Percentiles rank a stretch among this genome's conserved stretches.
These are phyloP conservation scores for Rugonectria rugulosa DNA, from an alignment of 2,329 filamentous ascomycete species.

Conservation along the genomic window DNA sequence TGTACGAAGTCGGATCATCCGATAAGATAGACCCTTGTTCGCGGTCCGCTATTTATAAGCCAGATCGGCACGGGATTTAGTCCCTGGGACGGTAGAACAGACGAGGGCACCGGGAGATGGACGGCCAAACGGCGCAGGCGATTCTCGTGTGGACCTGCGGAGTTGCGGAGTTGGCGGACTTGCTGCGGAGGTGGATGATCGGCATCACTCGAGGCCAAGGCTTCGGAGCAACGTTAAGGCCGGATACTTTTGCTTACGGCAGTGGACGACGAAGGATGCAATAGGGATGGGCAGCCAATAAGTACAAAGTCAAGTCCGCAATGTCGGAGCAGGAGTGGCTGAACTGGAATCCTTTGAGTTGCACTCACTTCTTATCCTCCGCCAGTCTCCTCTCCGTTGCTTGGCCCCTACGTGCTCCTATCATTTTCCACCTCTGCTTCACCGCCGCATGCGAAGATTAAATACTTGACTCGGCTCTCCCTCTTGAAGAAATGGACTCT, in stretches of 20 bases:
- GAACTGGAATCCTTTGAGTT: neutral
- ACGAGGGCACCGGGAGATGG: slow-evolving; percentile 2
- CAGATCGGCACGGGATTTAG: neutral
- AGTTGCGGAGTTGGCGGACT: slow-evolving; percentile 43
- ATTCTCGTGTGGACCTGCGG: slow-evolving; percentile 31
- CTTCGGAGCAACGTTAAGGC: slow-evolving; percentile 28
- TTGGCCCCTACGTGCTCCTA: neutral
- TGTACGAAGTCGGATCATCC: neutral
- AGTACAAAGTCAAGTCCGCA: neutral
- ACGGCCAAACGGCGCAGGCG: too few relatives aligned
- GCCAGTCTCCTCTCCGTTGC: neutral
- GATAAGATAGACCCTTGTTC: too few relatives aligned
- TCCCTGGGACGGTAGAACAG: neutral
- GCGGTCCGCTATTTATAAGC: neutral
- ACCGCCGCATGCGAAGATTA: slow-evolving; percentile 14
- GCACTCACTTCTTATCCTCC: neutral
- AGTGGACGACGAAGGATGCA: neutral
- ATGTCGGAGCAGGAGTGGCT: slow-evolving; percentile 5
- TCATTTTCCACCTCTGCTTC: slow-evolving; percentile 2
- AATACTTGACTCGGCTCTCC: slow-evolving; percentile 5
- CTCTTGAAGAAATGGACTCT: slow-evolving; percentile 29
- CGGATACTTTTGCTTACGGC: slow-evolving; percentile 13
- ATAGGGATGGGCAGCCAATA: too few relatives aligned
- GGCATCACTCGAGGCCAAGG: slow-evolving; percentile 2
- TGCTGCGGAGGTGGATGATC: slow-evolving; percentile 21